Percentiles rank a stretch among this genome's conserved stretches.
These are phyloP conservation scores for Durio zibethinus DNA, from an alignment of 345 rosid species.

Conservation along the genomic window DNA sequence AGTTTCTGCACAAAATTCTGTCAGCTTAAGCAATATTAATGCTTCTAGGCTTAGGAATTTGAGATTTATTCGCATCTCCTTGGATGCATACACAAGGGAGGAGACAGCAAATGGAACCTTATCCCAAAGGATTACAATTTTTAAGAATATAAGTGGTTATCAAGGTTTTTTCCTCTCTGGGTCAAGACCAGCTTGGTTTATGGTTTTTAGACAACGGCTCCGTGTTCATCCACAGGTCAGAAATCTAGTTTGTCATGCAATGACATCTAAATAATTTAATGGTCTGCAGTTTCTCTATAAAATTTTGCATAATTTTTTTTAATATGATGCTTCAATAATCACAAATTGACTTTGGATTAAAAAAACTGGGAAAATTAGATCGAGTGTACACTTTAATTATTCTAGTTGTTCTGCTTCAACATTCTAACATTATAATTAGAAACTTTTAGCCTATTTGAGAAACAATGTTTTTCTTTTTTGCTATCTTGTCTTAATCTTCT, in stretches of 20 bases:
- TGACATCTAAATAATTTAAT: not conserved
- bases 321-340: not conserved
- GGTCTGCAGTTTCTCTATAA: conserved; percentile 5
- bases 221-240: conserved; percentile 97
- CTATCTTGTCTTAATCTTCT: not conserved
- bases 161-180: conserved; percentile 96
- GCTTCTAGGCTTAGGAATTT: conserved; percentile 85
- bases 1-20: conserved; percentile 43
- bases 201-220: conserved; percentile 87
- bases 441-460: not conserved
- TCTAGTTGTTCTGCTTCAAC: not conserved
- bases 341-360: not conserved
- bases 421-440: not conserved
- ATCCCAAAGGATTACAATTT: conserved; percentile 69
- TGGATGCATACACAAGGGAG: conserved; percentile 83
- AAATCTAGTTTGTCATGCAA: conserved; percentile 7
- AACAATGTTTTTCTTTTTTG: not conserved
- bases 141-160: conserved; percentile 79
- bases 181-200: conserved; percentile 94
- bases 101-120: conserved; percentile 50
- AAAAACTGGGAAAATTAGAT: not conserved
- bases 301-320: not conserved
- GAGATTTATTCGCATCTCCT: conserved; percentile 63
- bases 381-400: not conserved
- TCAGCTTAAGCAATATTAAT: conserved; percentile 35